Percentiles rank a stretch among this genome's conserved stretches.
Evolutionary conservation across 352 stramenopile species (phyloP).

Genomic region (Phytopythium sindhum): DNA sequence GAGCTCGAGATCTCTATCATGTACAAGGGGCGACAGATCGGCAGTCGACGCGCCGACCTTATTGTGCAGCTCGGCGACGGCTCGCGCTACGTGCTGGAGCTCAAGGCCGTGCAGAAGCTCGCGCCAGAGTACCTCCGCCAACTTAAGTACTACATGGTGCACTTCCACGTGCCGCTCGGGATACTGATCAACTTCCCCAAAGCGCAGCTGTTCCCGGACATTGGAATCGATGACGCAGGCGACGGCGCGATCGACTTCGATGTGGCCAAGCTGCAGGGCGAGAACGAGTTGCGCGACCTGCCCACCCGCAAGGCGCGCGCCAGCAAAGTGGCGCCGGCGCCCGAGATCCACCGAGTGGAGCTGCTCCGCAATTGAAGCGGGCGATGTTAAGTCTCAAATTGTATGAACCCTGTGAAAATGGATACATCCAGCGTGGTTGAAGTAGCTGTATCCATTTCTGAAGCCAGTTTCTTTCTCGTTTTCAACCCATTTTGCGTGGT

Average conservation of each 20-base stretch:
- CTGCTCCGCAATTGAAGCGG: not conserved
- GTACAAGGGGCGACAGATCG: conserved; percentile 28
- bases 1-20: conserved; percentile 29
- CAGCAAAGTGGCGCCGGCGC: conserved; percentile 7
- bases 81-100: conserved; percentile 28
- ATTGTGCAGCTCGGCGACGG: conserved; percentile 23
- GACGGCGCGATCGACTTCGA: conserved; percentile 2
- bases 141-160: conserved; percentile 39
- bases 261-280: conserved; percentile 6
- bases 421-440: not conserved
- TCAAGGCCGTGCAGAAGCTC: conserved; percentile 27
- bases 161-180: conserved; percentile 28
- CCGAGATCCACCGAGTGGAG: conserved; percentile 6
- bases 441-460: conserved; percentile 2
- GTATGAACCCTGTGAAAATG: not conserved
- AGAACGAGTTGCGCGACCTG: conserved; percentile 4
- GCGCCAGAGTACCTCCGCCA: conserved; percentile 23
- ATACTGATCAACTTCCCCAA: conserved; percentile 44
- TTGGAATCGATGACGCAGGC: not conserved
- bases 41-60: conserved; percentile 28
- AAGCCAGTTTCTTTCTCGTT: not conserved
- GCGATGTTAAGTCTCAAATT: not conserved
- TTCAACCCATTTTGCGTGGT: not conserved
- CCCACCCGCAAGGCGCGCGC: not conserved
- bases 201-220: conserved; percentile 25